Percentiles rank a stretch among this genome's conserved stretches.
phyloP scores from a whole-genome alignment of 371 early-diverging fungal species.

The Mortierella sp. region DNA sequence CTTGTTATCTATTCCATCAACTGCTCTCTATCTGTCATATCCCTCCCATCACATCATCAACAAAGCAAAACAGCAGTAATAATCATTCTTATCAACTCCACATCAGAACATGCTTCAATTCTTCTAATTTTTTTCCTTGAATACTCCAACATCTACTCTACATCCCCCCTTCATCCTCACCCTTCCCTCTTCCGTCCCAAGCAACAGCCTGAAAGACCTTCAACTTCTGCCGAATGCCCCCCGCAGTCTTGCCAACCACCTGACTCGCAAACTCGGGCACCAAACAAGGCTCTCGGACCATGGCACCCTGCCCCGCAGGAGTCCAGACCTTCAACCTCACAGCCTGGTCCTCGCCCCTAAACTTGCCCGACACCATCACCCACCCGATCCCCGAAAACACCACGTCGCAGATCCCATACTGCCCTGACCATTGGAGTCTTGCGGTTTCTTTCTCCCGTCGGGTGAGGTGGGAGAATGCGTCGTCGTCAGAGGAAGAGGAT shows the following conservation, averaged over 20 bases:
- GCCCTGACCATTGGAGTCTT: constrained; percentile 24
- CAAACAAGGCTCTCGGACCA: constrained; percentile 28
- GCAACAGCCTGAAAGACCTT: constrained; percentile 35
- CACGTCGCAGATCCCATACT: constrained; percentile 47
- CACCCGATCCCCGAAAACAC: constrained; percentile 56
- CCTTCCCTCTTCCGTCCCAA: too few relatives aligned
- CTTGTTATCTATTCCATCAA: too few relatives aligned
- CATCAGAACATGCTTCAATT: too few relatives aligned
- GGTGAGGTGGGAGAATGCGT: background rate
- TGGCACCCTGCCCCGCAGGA: constrained; percentile 42
- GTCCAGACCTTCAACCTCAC: constrained; percentile 46
- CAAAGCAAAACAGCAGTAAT: too few relatives aligned
- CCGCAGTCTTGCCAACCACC: constrained; percentile 38
- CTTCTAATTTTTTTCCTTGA: too few relatives aligned
- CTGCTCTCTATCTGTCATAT: too few relatives aligned
- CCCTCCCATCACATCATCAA: too few relatives aligned
- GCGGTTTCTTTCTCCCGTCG: constrained; percentile 17
- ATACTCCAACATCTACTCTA: too few relatives aligned
- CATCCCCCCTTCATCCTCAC: too few relatives aligned
- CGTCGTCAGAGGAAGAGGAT: background rate
- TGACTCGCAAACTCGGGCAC: constrained; percentile 41
- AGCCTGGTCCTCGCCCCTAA: constrained; percentile 24
- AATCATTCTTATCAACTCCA: too few relatives aligned
- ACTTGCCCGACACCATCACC: constrained; percentile 55
- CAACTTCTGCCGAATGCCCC: constrained; percentile 44